Evolutionary conservation across 2,329 filamentous ascomycete species (phyloP).

Genomic region (Cercospora berteroae): DNA sequence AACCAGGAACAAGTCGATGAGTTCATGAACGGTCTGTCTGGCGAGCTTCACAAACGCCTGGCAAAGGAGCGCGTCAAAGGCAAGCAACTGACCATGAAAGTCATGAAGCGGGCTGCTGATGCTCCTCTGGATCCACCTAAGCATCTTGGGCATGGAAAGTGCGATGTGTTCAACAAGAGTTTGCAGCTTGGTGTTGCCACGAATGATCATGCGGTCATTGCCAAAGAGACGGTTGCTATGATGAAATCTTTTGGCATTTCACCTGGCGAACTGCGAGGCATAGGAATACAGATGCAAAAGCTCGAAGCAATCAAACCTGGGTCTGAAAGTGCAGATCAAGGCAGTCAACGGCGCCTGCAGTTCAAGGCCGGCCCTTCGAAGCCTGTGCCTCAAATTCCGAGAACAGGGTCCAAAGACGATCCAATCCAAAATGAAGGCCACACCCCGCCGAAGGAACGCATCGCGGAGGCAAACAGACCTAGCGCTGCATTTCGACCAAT

Average conservation of each 20-base stretch:
- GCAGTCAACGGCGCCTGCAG: constrained; percentile 74
- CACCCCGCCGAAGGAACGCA: constrained; percentile 32
- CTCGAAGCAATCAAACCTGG: constrained; percentile 72
- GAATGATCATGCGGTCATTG: constrained; percentile 67
- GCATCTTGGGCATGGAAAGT: constrained; percentile 91
- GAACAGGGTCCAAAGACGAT: constrained; percentile 33
- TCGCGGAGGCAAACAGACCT: constrained; percentile 32
- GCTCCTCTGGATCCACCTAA: constrained; percentile 90
- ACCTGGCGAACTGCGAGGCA: constrained; percentile 85
- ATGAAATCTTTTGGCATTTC: constrained; percentile 78
- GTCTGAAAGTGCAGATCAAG: constrained; percentile 55
- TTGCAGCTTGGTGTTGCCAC: constrained; percentile 79
- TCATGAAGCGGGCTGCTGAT: constrained; percentile 83
- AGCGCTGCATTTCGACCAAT: constrained; percentile 40
- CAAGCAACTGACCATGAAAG: constrained; percentile 84
- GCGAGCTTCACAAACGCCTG: constrained; percentile 77
- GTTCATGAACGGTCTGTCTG: constrained; percentile 80
- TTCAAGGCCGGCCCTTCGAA: constrained; percentile 60
- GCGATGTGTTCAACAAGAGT: constrained; percentile 91
- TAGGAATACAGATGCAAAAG: constrained; percentile 92
- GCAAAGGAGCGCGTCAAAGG: constrained; percentile 83
- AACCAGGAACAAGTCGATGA: constrained; percentile 90
- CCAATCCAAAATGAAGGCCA: constrained; percentile 50
- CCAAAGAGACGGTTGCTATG: constrained; percentile 81
- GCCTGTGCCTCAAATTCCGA: constrained; percentile 25